These are phyloP conservation scores for Trichoderma parareesei DNA, from an alignment of 495 filamentous ascomycete genomes.

Conservation along the genomic window DNA sequence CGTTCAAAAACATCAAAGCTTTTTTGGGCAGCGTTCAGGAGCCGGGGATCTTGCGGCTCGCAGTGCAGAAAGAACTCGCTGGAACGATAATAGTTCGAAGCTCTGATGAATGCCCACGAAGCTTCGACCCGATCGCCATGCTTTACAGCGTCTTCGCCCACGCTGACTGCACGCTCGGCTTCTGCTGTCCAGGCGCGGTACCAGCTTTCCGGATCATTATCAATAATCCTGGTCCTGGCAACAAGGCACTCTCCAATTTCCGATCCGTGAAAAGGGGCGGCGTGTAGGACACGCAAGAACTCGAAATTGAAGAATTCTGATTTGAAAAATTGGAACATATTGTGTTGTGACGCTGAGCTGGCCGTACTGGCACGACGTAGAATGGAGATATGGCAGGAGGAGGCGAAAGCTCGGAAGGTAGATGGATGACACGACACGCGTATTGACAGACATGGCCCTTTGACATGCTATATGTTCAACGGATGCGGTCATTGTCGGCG, in stretches of 20 bases:
- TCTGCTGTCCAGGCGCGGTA: conserved; percentile 23
- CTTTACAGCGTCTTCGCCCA: conserved; percentile 24
- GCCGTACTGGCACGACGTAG: neutral
- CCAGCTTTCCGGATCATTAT: conserved; percentile 35
- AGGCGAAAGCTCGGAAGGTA: too few species aligned
- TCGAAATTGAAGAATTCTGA: conserved; percentile 42
- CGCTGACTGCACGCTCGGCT: conserved; percentile 23
- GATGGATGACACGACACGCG: too few species aligned
- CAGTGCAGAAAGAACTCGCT: conserved; percentile 26
- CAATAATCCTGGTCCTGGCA: conserved; percentile 28
- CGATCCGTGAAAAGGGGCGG: conserved; percentile 25
- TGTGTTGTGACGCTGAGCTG: neutral
- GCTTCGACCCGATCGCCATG: conserved; percentile 23
- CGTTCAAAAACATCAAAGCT: conserved; percentile 18
- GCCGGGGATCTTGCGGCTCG: conserved; percentile 15
- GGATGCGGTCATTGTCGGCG: too few species aligned
- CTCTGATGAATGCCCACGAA: conserved; percentile 26
- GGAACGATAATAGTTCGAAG: conserved; percentile 36
- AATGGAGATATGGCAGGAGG: too few species aligned
- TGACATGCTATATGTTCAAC: too few species aligned
- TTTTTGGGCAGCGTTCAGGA: conserved; percentile 17
- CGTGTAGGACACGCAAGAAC: conserved; percentile 32
- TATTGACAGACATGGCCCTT: too few species aligned
- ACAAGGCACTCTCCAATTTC: conserved; percentile 38
- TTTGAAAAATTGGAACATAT: conserved; percentile 21